Evolutionary conservation across 2,329 filamentous ascomycete genomes (phyloP).

Genomic region (Paramyrothecium sp.): DNA sequence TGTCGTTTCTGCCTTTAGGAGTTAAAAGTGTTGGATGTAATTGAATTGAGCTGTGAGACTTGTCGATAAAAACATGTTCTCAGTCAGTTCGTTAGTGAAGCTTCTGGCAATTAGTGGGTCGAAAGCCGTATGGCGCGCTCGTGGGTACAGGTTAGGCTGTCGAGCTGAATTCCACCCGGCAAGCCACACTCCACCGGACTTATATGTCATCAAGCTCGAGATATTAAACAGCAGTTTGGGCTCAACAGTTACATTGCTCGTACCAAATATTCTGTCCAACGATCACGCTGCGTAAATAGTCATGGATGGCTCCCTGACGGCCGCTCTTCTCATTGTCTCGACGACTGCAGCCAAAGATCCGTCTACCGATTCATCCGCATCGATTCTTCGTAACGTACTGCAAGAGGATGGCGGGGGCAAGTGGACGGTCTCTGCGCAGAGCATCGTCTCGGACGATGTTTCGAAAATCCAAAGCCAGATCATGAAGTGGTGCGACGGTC

Average conservation of each 20-base stretch:
- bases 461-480: slow-evolving; percentile 74
- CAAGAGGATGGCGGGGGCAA: slow-evolving; percentile 61
- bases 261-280: too few relatives aligned
- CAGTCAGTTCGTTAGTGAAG: neutral
- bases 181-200: too few relatives aligned
- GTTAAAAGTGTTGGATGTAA: too few relatives aligned
- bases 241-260: too few relatives aligned
- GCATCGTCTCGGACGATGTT: slow-evolving; percentile 78
- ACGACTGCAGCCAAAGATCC: slow-evolving; percentile 83
- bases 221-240: too few relatives aligned
- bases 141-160: too few relatives aligned
- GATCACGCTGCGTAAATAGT: neutral
- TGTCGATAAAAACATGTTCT: neutral
- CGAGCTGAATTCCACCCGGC: too few relatives aligned
- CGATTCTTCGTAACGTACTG: slow-evolving; percentile 68
- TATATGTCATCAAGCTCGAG: too few relatives aligned
- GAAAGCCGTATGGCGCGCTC: too few relatives aligned
- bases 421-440: slow-evolving; percentile 69
- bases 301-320: slow-evolving; percentile 53
- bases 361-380: slow-evolving; percentile 72
- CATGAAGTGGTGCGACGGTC: slow-evolving; percentile 68
- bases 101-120: neutral
- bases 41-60: neutral
- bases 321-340: slow-evolving; percentile 82
- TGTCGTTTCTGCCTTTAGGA: too few relatives aligned